Evolutionary conservation across 306 rosid species (phyloP).

Genomic region (Cercis canadensis): DNA sequence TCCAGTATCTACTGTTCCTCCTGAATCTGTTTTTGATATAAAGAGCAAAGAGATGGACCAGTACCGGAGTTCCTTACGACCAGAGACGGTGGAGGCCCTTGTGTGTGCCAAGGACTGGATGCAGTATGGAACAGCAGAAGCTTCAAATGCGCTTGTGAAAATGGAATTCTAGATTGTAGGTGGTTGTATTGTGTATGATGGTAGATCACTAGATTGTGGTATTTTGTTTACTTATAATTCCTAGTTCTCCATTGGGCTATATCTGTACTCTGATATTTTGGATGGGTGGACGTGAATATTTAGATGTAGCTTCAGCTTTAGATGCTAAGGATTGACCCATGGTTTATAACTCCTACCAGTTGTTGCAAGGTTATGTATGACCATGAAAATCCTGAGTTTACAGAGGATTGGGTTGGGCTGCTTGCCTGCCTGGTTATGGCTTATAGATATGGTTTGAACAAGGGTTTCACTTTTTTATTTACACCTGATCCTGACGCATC

Average conservation of each 20-base stretch:
- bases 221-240: constrained; percentile 33
- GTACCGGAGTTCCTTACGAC: constrained; percentile 76
- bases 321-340: constrained; percentile 8
- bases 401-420: too few relatives aligned
- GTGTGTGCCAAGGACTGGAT: constrained; percentile 96
- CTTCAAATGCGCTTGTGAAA: constrained; percentile 54
- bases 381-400: too few relatives aligned
- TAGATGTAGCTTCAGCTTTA: constrained; percentile 34
- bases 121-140: constrained; percentile 59
- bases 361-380: too few relatives aligned
- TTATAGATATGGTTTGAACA: too few relatives aligned
- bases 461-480: too few relatives aligned
- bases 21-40: constrained; percentile 64
- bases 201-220: constrained; percentile 26
- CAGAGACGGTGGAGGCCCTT: constrained; percentile 90
- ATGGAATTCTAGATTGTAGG: constrained; percentile 63
- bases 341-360: not conserved
- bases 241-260: constrained; percentile 31
- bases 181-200: constrained; percentile 40
- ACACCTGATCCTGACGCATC: too few relatives aligned
- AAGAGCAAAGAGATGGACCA: constrained; percentile 74
- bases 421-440: too few relatives aligned
- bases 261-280: constrained; percentile 36
- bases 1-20: constrained; percentile 68
- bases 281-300: constrained; percentile 40